A percentile compares a stretch with the other conserved stretches of the same genome.
These are phyloP conservation scores for Solanum tarijense DNA, from an alignment of 257 asterid genomes.

Conservation along the genomic window DNA sequence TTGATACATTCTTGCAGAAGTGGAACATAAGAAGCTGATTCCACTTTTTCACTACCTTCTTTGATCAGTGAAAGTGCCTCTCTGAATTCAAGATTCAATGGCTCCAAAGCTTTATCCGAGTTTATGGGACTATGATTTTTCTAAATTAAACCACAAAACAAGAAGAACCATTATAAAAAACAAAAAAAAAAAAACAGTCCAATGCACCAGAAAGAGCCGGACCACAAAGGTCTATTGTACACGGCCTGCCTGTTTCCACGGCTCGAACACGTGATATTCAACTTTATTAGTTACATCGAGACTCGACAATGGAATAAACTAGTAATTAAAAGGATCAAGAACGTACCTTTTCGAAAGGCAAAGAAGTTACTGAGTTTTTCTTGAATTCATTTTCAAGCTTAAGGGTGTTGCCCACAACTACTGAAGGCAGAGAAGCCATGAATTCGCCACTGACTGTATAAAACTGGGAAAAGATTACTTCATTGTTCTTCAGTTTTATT, in stretches of 20 bases:
- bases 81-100: slow-evolving; percentile 32
- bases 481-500: not conserved
- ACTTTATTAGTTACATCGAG: not conserved
- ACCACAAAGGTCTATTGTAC: not conserved
- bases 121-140: slow-evolving; percentile 22
- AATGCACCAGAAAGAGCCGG: not conserved
- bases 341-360: slow-evolving; percentile 50
- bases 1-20: slow-evolving; percentile 59
- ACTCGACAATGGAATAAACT: not conserved
- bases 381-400: slow-evolving; percentile 56
- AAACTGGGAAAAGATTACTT: not conserved
- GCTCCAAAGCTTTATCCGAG: slow-evolving; percentile 28
- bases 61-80: slow-evolving; percentile 27
- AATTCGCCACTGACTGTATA: not conserved
- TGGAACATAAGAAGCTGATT: slow-evolving; percentile 50
- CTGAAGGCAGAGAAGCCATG: slow-evolving; percentile 87
- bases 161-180: not conserved
- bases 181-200: not conserved
- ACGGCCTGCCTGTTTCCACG: not conserved
- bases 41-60: slow-evolving; percentile 32
- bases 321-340: not conserved
- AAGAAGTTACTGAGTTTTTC: slow-evolving; percentile 37
- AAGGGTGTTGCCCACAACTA: slow-evolving; percentile 41
- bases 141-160: slow-evolving; percentile 18
- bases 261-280: not conserved